Evolutionary conservation across 225 moss, liverwort and hornwort species (phyloP), one percentile per base, ranked within the genome.

Genomic region (Pseudisothecium myosuroides): DNA sequence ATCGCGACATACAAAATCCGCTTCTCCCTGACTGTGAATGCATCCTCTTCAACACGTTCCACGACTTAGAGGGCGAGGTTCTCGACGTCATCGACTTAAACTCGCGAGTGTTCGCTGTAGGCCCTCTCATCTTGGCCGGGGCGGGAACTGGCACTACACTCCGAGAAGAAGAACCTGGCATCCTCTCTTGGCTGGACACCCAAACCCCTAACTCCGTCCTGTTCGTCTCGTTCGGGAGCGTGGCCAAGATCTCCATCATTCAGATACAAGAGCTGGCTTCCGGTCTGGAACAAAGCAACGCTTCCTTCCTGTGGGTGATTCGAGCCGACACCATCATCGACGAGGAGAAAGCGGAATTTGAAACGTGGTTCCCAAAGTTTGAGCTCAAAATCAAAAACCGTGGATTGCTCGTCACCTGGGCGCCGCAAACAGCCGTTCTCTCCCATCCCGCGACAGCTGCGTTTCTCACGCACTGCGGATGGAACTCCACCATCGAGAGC

Each of bases 401-500:
- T 10, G 86, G 85, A 34, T 73, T 92, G 45, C 15, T 93, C 7
- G 83, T 89, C 4, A 63, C 88, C 1, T 92, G 92, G 89, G 93
- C 59, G 14, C 79, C 88, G 31, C 91, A 93, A 75, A 17, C 63
- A 16, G 79, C 68, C 10, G 88, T 93, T 19, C 89, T 92, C 61
- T 61, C 84, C 59, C 93, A 89, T n/a, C 93, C 89, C 37, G 73
- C 92, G 34, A 91, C 81, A 50, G 90, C 72, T 6, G 89, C 86
- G 41, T 92, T 93, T 47, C 88, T 92, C 52, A 87, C 92, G 9
- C 93, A 90, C 71, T 93, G 90, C 65, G 89, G 93, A 12, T 93
- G 93, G 92, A 93, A 93, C 80, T 92, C 93, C 72, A 80, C 29
- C 34, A 71, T 88, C 2, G 93, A 92, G 79, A 76, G 92, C 80